Base-by-base conservation (phyloP, 768 basidiomycete species). In the Chalciporus sphaerocephalus region DNA sequence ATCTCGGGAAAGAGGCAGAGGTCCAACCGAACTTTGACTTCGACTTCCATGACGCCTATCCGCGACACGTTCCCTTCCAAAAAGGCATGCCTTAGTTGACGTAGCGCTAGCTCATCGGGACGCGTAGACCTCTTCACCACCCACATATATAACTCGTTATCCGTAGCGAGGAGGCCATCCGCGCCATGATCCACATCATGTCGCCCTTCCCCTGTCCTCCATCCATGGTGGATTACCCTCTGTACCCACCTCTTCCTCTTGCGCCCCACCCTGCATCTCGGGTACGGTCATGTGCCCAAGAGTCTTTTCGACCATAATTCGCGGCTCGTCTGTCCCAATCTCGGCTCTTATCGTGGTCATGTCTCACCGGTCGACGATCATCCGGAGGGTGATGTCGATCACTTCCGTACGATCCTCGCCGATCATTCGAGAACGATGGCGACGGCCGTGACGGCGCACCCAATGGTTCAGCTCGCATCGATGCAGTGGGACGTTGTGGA, bases 391-490 rank as follows among this genome's bases (percentile, higher is more conserved):
- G 40, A 40, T 20, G 46, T 23, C 55, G 55, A 44, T 55, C 52
- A 13, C 32, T 44, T 40, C 17, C 24, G 13, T 64, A 45, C 20
- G 55, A 25, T 12, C 53, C 55, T 40, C 62, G 49, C 21, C 55
- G 59, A 17, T 54, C 37, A 20, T 63, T 61, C 7, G 30, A 44
- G 21, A 20, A 17, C 9, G 39, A 23, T 13, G 51, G 50, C 5
- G 40, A 59, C 1, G 65, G 50, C 3, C 22, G 18, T 25, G 62
- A 51, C 44, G 45, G 41, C 17, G 47, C 54, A 18, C 47, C 48
- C 15, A 53, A 38, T 15, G 51, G 51, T 48, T 58, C 53, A 32
- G 55, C 55, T 4, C 55, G 60, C n/a, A 43, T 48, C 12, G 45
- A 38, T 15, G 18, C 44, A 9, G 36, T 51, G 11, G 55, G 55